Conservation (phyloP, 192 early-diverging fungal species). For the Funneliformis geosporum region DNA sequence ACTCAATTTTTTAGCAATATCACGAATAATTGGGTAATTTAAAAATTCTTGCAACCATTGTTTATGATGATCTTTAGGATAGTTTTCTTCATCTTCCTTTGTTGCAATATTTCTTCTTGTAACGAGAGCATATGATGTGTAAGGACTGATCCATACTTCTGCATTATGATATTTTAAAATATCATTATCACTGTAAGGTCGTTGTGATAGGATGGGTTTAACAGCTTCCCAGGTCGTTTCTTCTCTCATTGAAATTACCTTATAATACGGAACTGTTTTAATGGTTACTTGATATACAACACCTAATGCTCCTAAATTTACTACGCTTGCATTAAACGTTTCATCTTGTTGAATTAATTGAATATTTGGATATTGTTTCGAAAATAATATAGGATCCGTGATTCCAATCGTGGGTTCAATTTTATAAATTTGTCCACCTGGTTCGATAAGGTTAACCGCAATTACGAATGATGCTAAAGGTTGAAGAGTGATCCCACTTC, state of each 20-base stretch:
- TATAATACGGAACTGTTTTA: background rate
- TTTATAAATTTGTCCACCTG: conserved; percentile 6
- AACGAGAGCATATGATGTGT: background rate
- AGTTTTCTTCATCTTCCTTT: background rate
- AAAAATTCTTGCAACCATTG: background rate
- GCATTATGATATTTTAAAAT: background rate
- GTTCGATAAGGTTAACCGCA: background rate
- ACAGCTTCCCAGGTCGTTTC: conserved; percentile 7
- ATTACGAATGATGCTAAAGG: background rate
- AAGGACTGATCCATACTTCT: conserved; percentile 22
- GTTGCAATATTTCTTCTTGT: background rate
- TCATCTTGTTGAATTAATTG: conserved; percentile 10
- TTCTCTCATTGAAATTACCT: background rate
- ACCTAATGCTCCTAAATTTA: conserved; percentile 8
- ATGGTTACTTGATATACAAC: background rate
- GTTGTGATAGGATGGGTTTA: background rate
- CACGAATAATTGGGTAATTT: background rate
- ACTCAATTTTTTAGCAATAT: background rate
- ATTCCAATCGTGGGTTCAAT: conserved; percentile 14
- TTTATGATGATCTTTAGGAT: background rate
- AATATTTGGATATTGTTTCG: background rate
- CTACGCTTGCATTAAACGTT: background rate
- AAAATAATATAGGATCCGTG: background rate
- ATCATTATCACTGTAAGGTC: background rate
- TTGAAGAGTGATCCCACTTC: background rate